Evolutionary conservation across 805 yeast species (phyloP).

Genomic region (Deakozyma indianensis): DNA sequence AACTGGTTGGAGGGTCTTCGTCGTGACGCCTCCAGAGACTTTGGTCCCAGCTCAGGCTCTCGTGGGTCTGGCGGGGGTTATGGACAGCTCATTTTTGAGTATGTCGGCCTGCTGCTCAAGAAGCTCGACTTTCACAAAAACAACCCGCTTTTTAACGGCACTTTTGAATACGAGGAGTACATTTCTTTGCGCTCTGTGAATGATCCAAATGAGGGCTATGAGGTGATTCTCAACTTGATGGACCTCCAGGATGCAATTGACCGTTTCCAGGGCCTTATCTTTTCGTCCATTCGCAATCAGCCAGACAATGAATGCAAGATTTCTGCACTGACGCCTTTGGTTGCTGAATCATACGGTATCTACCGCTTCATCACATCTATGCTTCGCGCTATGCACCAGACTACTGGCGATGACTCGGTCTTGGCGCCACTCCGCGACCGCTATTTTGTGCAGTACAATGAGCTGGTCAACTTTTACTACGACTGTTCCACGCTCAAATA

Average conservation of each 20-base stretch:
- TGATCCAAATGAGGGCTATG: slow-evolving; percentile 93
- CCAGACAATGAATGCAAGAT: slow-evolving; percentile 59
- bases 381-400: slow-evolving; percentile 74
- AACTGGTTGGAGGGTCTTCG: slow-evolving; percentile 60
- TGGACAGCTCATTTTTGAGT: slow-evolving; percentile 62
- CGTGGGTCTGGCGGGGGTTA: slow-evolving; percentile 25
- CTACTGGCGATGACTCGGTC: slow-evolving; percentile 62
- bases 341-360: slow-evolving; percentile 84
- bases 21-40: slow-evolving; percentile 34
- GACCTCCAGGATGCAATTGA: slow-evolving; percentile 73
- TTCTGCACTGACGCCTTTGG: slow-evolving; percentile 77
- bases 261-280: slow-evolving; percentile 59
- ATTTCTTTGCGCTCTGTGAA: slow-evolving; percentile 73
- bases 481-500: slow-evolving; percentile 79
- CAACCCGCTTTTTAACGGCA: slow-evolving; percentile 86
- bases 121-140: slow-evolving; percentile 72
- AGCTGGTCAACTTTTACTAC: slow-evolving; percentile 70
- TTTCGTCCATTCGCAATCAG: slow-evolving; percentile 53
- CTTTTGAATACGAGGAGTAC: slow-evolving; percentile 92
- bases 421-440: slow-evolving; percentile 59
- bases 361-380: slow-evolving; percentile 79
- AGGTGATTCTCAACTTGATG: slow-evolving; percentile 74
- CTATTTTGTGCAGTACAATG: slow-evolving; percentile 53
- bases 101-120: slow-evolving; percentile 50
- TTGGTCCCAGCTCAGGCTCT: slow-evolving; percentile 14